These are phyloP conservation scores for Knufia petricola DNA, from an alignment of 2,329 filamentous ascomycete genomes.

Conservation along the genomic window DNA sequence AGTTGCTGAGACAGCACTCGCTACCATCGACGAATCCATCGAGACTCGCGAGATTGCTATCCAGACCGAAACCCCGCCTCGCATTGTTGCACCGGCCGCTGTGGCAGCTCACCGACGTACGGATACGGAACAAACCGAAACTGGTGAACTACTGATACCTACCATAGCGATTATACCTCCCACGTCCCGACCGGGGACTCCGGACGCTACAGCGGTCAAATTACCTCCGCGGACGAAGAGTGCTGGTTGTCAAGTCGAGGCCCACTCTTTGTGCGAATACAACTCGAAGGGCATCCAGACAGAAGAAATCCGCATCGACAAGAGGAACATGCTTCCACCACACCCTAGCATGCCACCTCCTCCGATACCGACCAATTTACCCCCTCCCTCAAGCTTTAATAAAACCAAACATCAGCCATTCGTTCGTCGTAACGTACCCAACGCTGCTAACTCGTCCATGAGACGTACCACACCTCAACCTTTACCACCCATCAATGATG, in stretches of 20 bases:
- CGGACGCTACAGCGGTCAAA: constrained; percentile 56
- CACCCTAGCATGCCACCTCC: constrained; percentile 65
- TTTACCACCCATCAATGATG: constrained; percentile 48
- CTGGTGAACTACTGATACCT: constrained; percentile 51
- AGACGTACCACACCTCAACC: constrained; percentile 22
- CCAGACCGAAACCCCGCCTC: constrained; percentile 15
- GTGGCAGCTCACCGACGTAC: constrained; percentile 16
- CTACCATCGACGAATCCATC: constrained; percentile 19
- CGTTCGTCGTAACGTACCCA: background rate
- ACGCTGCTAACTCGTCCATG: constrained; percentile 23
- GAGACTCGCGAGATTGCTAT: constrained; percentile 19
- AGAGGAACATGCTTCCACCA: constrained; percentile 63
- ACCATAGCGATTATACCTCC: constrained; percentile 89
- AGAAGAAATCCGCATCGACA: constrained; percentile 78
- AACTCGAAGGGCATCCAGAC: constrained; percentile 65
- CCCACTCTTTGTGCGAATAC: constrained; percentile 38
- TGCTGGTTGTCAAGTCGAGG: constrained; percentile 67
- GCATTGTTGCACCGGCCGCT: constrained; percentile 11
- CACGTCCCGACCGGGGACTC: constrained; percentile 69
- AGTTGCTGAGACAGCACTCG: constrained; percentile 15
- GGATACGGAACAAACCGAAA: constrained; percentile 16
- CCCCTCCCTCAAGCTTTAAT: constrained; percentile 32
- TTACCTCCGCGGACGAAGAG: constrained; percentile 75
- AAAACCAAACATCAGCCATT: constrained; percentile 12
- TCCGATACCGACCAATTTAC: constrained; percentile 40